Conservation (phyloP, 2,329 filamentous ascomycete genomes). For the Calonectria montana region DNA sequence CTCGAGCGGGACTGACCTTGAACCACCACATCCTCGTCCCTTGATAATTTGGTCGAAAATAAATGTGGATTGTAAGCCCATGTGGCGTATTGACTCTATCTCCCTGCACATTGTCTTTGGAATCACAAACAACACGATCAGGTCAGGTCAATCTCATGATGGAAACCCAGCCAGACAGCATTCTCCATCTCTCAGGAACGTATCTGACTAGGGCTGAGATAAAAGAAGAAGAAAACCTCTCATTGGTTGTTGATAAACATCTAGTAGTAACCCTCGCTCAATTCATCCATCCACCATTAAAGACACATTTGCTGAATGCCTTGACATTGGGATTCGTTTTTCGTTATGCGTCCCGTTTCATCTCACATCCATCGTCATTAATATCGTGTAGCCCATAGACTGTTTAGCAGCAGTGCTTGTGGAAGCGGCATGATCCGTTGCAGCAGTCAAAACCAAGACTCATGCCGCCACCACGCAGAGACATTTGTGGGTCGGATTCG, state of each 20-base stretch:
- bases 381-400: neutral
- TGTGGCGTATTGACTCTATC: neutral
- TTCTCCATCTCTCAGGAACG: neutral
- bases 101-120: neutral
- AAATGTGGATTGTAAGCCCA: neutral
- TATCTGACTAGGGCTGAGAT: neutral
- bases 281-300: neutral
- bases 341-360: neutral
- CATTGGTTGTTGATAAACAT: neutral
- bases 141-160: neutral
- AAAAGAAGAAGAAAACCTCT: neutral
- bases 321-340: neutral
- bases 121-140: neutral
- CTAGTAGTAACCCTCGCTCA: neutral
- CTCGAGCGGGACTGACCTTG: no score
- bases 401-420: constrained; percentile 45
- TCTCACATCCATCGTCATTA: neutral
- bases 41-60: no score
- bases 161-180: neutral
- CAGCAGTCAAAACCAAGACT: constrained; percentile 45
- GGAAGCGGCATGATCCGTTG: constrained; percentile 42
- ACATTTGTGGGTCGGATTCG: constrained; percentile 37
- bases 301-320: neutral
- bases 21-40: no score
- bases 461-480: constrained; percentile 43